phyloP scores from a whole-genome alignment of 2,329 filamentous ascomycete genomes.

The Corinectria fuckeliana region DNA sequence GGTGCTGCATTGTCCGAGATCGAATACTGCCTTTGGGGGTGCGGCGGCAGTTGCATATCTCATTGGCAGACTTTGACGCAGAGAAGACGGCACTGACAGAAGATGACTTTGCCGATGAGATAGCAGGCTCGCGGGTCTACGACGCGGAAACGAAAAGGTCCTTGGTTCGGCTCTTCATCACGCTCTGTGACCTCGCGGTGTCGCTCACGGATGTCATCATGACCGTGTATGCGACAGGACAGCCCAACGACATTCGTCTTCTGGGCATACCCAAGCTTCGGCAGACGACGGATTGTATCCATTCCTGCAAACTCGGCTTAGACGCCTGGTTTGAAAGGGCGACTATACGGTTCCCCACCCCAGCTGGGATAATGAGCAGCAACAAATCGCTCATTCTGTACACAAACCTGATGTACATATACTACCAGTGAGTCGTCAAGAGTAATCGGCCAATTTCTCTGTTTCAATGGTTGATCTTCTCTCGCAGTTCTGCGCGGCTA shows the following conservation, averaged over 20 bases:
- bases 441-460: neutral
- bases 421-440: slow-evolving; percentile 15
- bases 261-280: neutral
- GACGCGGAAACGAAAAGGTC: slow-evolving; percentile 9
- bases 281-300: neutral
- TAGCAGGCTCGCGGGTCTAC: slow-evolving; percentile 14
- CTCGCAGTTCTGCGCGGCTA: slow-evolving; percentile 18
- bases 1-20: slow-evolving; percentile 28
- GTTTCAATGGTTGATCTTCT: neutral
- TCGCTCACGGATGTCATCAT: slow-evolving; percentile 23
- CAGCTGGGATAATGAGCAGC: neutral
- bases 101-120: slow-evolving; percentile 15
- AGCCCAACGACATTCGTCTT: neutral
- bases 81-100: neutral
- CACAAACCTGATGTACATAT: slow-evolving; percentile 25
- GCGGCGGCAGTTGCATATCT: slow-evolving; percentile 19
- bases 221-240: slow-evolving; percentile 14
- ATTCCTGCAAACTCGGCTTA: slow-evolving; percentile 3
- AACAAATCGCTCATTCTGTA: slow-evolving; percentile 16
- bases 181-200: slow-evolving; percentile 19
- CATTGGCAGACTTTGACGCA: slow-evolving; percentile 6
- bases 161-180: slow-evolving; percentile 18
- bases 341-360: slow-evolving; percentile 5
- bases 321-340: slow-evolving; percentile 17
- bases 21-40: slow-evolving; percentile 21